A percentile compares a stretch with the other conserved stretches of the same genome.
Conservation (phyloP, 352 stramenopile species). For the Globisporangium splendens region DNA sequence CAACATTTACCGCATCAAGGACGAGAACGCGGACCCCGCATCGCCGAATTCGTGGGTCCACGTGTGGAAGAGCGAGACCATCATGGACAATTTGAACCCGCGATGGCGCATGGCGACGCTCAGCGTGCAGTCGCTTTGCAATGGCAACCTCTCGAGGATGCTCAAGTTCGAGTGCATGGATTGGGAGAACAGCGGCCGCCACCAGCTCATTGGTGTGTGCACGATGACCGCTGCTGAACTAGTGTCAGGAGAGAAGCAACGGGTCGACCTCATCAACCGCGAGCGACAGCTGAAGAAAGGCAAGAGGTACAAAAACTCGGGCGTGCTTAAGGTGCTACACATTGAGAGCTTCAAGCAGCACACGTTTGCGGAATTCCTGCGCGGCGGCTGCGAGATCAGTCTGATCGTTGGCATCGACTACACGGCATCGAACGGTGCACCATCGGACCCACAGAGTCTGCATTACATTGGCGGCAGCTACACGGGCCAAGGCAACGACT, state of each 20-base stretch:
- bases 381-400: conserved; percentile 68
- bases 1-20: conserved; percentile 66
- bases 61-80: conserved; percentile 62
- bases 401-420: conserved; percentile 83
- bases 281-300: conserved; percentile 65
- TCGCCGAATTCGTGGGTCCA: conserved; percentile 46
- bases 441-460: conserved; percentile 42
- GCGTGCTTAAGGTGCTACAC: conserved; percentile 50
- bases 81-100: conserved; percentile 69
- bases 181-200: conserved; percentile 64
- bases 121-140: conserved; percentile 65
- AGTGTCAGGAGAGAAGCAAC: conserved; percentile 45
- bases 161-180: conserved; percentile 80
- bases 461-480: conserved; percentile 59
- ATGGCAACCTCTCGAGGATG: conserved; percentile 45
- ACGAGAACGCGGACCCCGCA: conserved; percentile 33
- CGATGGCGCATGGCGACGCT: conserved; percentile 55
- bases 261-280: conserved; percentile 58
- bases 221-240: conserved; percentile 53
- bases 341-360: conserved; percentile 61
- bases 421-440: conserved; percentile 61
- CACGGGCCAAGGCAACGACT: conserved; percentile 69
- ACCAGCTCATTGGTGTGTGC: conserved; percentile 66
- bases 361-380: conserved; percentile 71
- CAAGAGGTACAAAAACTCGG: conserved; percentile 73